phyloP scores from a whole-genome alignment of 2,329 filamentous ascomycete genomes.

The Diaporthe eres region DNA sequence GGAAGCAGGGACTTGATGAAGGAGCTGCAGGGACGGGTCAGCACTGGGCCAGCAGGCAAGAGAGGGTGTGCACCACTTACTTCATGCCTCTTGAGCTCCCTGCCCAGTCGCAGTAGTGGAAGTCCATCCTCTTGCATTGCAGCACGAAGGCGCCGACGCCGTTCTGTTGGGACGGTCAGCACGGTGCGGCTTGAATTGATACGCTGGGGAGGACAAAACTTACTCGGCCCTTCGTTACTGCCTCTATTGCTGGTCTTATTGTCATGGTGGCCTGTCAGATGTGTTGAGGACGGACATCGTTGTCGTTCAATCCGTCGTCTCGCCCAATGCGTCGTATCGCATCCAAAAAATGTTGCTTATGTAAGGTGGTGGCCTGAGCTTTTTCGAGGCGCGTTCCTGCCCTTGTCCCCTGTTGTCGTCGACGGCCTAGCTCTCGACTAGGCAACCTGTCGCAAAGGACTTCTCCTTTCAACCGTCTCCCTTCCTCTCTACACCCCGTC shows the following conservation, averaged over 20 bases:
- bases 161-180: constrained; percentile 72
- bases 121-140: constrained; percentile 95
- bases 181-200: too few relatives aligned
- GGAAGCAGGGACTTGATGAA: constrained; percentile 86
- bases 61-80: constrained; percentile 61
- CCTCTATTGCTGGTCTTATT: constrained; percentile 64
- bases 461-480: constrained; percentile 18
- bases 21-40: constrained; percentile 63
- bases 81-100: constrained; percentile 97
- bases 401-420: constrained; percentile 28
- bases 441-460: constrained; percentile 38
- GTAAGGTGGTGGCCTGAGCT: constrained; percentile 32
- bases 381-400: constrained; percentile 31
- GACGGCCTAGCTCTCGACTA: constrained; percentile 7
- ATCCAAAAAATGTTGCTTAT: constrained; percentile 39
- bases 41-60: constrained; percentile 6
- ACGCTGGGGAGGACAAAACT: constrained; percentile 32
- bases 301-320: neutral
- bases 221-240: constrained; percentile 69
- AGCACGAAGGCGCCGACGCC: constrained; percentile 97
- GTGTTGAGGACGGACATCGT: constrained; percentile 41
- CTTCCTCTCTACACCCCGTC: neutral
- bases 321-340: neutral
- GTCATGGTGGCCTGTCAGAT: constrained; percentile 64
- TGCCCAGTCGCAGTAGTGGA: constrained; percentile 97